Base-by-base conservation (phyloP, 2,329 filamentous ascomycete genomes). In the Fusarium anguioides region DNA sequence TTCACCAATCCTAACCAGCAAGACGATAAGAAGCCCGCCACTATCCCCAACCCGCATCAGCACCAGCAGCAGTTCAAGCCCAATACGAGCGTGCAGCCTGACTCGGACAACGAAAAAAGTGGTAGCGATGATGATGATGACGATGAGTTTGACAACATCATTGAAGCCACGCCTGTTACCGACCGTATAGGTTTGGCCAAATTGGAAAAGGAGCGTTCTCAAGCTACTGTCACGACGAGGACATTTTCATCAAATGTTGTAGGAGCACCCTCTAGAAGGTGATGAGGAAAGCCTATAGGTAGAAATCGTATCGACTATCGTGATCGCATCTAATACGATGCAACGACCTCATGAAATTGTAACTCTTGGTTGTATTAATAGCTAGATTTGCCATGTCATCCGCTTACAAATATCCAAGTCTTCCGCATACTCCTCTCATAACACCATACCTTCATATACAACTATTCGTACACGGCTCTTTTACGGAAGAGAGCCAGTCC, bases 101-200 rank as follows among this genome's bases (percentile, higher is more conserved):
- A 91, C 61, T 92, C 90, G 5, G 91, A 93, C 64, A 87, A 91
- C 55, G 86, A 81, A 27, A 68, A 51, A n/a, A 69, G 63, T 12
- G 59, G 59, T 18, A 64, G 60, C n/a, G 60, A 63, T 4, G 77
- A 80, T 20, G 87, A 72, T 7, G 85, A 83, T 2, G 86, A 88
- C 17, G 91, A 96, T 52, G 91, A 93, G 47, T 97, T 98, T 75
- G 95, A 98, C 75, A 91, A 91, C 69, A 96, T 99, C 77, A 97
- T 97, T 74, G 89, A 94, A 71, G 95, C 96, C 0, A 95, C 93
- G 5, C 93, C 93, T 0, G 88, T 96, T 18, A 97, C 94, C 1
- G 95, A 97, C 76, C 87, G 91, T 53, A 92, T 91, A 14, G 95
- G 95, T 0, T 73, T 89, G 55, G 77, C 79, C 4, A 86, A 81